Conservation (phyloP, 2,329 filamentous ascomycete genomes). For the Aquanectria penicillioides region DNA sequence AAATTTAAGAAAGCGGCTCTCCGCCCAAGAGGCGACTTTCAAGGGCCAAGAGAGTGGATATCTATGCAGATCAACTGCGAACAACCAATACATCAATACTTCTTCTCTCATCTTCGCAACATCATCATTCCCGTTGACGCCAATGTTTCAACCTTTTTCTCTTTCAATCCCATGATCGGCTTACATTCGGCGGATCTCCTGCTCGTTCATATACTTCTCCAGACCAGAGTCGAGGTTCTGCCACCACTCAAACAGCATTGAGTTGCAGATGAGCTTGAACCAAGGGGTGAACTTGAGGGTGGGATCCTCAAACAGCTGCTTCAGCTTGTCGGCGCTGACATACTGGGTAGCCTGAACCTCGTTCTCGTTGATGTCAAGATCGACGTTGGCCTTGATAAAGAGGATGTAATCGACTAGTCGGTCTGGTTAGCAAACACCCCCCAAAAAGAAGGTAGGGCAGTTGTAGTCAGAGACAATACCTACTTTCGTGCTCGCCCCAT, state of each 20-base stretch:
- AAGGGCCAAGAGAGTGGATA: constrained; percentile 36
- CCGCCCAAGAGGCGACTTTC: constrained; percentile 6
- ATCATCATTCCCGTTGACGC: constrained; percentile 5
- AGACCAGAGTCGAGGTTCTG: constrained; percentile 81
- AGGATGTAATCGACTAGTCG: constrained; percentile 93
- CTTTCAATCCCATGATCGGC: constrained; percentile 10
- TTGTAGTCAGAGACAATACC: constrained; percentile 47
- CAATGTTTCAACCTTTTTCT: constrained; percentile 10
- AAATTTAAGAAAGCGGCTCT: constrained; percentile 33
- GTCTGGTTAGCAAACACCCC: constrained; percentile 17
- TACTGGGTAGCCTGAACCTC: constrained; percentile 89
- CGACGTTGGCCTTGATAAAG: constrained; percentile 95
- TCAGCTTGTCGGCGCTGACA: constrained; percentile 83
- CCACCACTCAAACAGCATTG: constrained; percentile 99
- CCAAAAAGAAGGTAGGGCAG: neutral
- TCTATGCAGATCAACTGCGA: constrained; percentile 40
- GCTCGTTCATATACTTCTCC: constrained; percentile 87
- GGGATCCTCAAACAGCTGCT: constrained; percentile 84
- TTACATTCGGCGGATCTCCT: constrained; percentile 82
- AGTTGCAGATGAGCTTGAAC: constrained; percentile 99
- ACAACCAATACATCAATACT: constrained; percentile 26
- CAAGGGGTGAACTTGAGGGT: constrained; percentile 91
- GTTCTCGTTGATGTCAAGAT: constrained; percentile 83
- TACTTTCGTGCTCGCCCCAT: constrained; percentile 99
- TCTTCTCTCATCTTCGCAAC: constrained; percentile 10